Evolutionary conservation across 805 yeast genomes (phyloP).

Genomic region (Wickerhamiella cacticola): DNA sequence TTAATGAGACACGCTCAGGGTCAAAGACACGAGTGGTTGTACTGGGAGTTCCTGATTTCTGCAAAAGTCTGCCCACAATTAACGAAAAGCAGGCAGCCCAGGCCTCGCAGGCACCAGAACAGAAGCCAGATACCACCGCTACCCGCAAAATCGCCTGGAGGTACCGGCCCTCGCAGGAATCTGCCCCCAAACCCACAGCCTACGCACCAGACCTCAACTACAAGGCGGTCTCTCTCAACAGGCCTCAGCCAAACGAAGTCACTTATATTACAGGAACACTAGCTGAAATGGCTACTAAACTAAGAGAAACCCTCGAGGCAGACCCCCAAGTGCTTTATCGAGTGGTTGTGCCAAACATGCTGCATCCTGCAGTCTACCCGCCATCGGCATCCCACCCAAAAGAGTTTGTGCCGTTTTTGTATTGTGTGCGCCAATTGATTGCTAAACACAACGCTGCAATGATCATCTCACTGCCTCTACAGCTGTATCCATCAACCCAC

Average conservation of each 20-base stretch:
- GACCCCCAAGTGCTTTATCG: constrained; percentile 40
- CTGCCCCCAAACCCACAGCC: constrained; percentile 18
- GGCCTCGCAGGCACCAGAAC: not conserved
- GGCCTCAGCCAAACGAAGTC: constrained; percentile 15
- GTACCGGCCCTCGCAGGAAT: constrained; percentile 39
- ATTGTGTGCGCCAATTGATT: constrained; percentile 43
- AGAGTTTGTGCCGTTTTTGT: constrained; percentile 48
- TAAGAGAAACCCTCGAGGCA: not conserved
- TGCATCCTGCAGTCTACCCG: constrained; percentile 65
- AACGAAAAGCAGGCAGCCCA: constrained; percentile 35
- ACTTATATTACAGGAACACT: constrained; percentile 5
- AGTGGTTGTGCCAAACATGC: constrained; percentile 59
- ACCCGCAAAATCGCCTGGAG: constrained; percentile 68
- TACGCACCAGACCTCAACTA: constrained; percentile 20
- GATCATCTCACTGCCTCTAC: constrained; percentile 47
- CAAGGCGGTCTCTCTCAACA: constrained; percentile 17
- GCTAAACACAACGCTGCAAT: constrained; percentile 41
- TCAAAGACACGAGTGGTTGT: constrained; percentile 16
- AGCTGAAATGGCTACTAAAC: not conserved
- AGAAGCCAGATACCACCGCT: constrained; percentile 47
- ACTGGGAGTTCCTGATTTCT: constrained; percentile 21
- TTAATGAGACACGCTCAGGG: constrained; percentile 43
- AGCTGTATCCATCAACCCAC: constrained; percentile 47
- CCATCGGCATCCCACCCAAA: constrained; percentile 38
- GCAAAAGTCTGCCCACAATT: constrained; percentile 35